phyloP scores from a whole-genome alignment of 75 land plant species.

The Cupressus sempervirens region DNA sequence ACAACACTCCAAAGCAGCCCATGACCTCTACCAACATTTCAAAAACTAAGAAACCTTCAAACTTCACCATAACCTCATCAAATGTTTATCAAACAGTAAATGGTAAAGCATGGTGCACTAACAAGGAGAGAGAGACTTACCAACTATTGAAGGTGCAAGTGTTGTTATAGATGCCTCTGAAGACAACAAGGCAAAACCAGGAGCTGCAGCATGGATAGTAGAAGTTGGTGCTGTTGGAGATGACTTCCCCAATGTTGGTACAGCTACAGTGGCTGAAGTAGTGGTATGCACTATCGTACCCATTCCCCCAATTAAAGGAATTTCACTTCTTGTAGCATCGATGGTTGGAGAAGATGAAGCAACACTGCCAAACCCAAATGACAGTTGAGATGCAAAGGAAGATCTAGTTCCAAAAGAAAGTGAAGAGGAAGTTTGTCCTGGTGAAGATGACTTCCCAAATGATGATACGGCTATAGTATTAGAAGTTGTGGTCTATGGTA shows the following conservation, averaged over 20 bases:
- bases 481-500: too few relatives aligned
- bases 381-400: background rate
- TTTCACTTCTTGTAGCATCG: background rate
- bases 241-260: slow-evolving; percentile 4
- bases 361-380: background rate
- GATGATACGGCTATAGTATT: too few relatives aligned
- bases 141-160: slow-evolving; percentile 14
- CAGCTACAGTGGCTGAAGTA: background rate
- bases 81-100: too few relatives aligned
- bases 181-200: background rate
- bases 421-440: too few relatives aligned
- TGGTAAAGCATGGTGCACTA: too few relatives aligned
- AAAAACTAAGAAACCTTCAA: background rate
- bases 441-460: too few relatives aligned
- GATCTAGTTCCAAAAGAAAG: slow-evolving; percentile 1
- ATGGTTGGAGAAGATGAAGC: background rate
- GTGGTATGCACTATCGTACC: background rate
- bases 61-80: too few relatives aligned
- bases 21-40: background rate
- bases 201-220: background rate
- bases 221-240: background rate
- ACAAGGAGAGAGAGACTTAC: background rate
- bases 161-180: slow-evolving; percentile 12
- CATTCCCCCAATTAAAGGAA: background rate
- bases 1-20: too few relatives aligned